A percentile compares a stretch with the other conserved stretches of the same genome.
These are phyloP conservation scores for Eucalyptus decipiens DNA, from an alignment of 345 rosid genomes.

Conservation along the genomic window DNA sequence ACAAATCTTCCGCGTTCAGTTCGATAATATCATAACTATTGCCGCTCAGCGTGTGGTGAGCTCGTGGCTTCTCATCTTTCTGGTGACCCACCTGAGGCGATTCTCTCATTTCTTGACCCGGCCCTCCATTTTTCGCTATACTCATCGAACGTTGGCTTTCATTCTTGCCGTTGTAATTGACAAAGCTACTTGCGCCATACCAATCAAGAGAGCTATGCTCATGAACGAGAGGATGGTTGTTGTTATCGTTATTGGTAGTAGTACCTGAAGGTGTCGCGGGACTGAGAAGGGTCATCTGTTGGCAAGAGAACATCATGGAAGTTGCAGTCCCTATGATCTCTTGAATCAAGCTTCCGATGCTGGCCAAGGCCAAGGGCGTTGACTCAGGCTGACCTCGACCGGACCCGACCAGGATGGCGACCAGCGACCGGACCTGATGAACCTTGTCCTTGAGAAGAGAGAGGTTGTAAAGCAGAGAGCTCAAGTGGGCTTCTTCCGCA, in stretches of 20 bases:
- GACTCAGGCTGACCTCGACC: slow-evolving; percentile 10
- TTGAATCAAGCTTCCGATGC: slow-evolving; percentile 39
- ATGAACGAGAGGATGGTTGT: neutral
- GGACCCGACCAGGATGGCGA: slow-evolving; percentile 20
- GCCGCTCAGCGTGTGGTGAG: neutral
- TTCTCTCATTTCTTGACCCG: neutral
- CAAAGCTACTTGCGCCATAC: neutral
- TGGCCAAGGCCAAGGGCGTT: slow-evolving; percentile 30
- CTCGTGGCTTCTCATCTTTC: neutral
- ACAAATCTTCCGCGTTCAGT: slow-evolving; percentile 38
- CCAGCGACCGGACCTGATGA: slow-evolving; percentile 43
- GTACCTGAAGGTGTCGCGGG: neutral
- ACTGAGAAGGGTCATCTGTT: slow-evolving; percentile 25
- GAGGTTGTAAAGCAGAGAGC: slow-evolving; percentile 41
- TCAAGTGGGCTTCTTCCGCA: neutral
- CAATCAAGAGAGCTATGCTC: neutral
- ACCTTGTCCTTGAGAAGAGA: slow-evolving; percentile 55
- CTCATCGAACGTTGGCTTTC: neutral
- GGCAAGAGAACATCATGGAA: slow-evolving; percentile 54
- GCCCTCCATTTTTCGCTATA: neutral
- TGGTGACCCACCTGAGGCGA: neutral
- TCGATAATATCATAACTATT: slow-evolving; percentile 38
- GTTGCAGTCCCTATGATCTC: slow-evolving; percentile 57
- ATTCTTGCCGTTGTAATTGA: neutral
- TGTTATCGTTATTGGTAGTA: neutral